phyloP scores from a whole-genome alignment of 2,329 filamentous ascomycete species.

The Fusarium sp. region DNA sequence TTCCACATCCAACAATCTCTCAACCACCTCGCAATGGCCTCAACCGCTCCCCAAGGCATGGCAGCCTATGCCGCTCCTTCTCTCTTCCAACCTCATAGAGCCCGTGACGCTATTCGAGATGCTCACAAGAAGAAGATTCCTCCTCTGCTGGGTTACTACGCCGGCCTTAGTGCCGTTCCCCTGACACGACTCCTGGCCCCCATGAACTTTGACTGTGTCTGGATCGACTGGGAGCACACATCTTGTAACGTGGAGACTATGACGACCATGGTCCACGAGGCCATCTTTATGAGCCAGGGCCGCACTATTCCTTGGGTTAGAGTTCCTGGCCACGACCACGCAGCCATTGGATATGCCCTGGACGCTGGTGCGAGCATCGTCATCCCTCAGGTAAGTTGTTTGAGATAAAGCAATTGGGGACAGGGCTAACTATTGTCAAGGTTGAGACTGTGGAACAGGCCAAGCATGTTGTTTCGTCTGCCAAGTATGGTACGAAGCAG shows the following conservation, averaged over 20 bases:
- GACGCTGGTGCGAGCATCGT: conserved; percentile 62
- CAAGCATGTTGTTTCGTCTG: conserved; percentile 55
- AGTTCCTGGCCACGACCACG: conserved; percentile 60
- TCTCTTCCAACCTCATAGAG: conserved; percentile 59
- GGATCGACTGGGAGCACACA: conserved; percentile 63
- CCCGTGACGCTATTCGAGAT: conserved; percentile 59
- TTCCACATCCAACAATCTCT: background rate
- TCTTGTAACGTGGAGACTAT: conserved; percentile 62
- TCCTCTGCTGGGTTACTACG: conserved; percentile 57
- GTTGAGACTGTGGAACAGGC: conserved; percentile 61
- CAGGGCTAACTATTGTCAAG: conserved; percentile 5
- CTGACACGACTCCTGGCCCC: conserved; percentile 56
- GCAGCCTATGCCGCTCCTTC: conserved; percentile 56
- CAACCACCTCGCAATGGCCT: conserved; percentile 9
- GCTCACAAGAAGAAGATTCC: conserved; percentile 59
- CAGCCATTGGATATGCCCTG: conserved; percentile 59
- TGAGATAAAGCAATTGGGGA: background rate
- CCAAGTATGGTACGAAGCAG: conserved; percentile 57
- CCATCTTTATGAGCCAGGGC: conserved; percentile 60
- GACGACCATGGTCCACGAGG: conserved; percentile 61
- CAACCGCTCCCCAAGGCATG: conserved; percentile 49
- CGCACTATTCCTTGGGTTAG: conserved; percentile 59
- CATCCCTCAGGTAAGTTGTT: conserved; percentile 52
- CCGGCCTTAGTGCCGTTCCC: conserved; percentile 54
- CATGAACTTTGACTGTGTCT: conserved; percentile 57